Evolutionary conservation across 2,329 filamentous ascomycete genomes (phyloP).

Genomic region (Lasiodiplodia citricola): DNA sequence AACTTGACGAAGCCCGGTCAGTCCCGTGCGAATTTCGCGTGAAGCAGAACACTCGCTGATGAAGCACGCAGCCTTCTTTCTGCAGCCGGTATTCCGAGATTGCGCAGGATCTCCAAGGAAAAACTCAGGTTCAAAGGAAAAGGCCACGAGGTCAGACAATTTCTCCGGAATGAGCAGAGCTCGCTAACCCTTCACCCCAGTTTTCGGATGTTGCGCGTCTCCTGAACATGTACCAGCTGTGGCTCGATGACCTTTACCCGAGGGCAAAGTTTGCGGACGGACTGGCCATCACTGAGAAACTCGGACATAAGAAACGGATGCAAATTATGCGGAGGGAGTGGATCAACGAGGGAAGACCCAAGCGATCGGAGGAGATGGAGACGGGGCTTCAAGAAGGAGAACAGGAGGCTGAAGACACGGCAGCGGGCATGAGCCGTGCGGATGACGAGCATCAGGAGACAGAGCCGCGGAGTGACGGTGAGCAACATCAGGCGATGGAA

Average conservation of each 20-base stretch:
- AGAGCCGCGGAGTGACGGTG: slow-evolving; percentile 25
- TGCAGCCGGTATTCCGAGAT: slow-evolving; percentile 78
- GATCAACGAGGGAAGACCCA: slow-evolving; percentile 77
- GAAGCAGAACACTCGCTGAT: slow-evolving; percentile 1
- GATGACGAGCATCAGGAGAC: slow-evolving; percentile 16
- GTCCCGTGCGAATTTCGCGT: slow-evolving; percentile 5
- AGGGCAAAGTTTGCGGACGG: slow-evolving; percentile 94
- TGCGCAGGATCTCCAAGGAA: slow-evolving; percentile 72
- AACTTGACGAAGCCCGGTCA: slow-evolving; percentile 82
- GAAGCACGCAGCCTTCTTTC: slow-evolving; percentile 72
- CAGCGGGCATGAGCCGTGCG: slow-evolving; percentile 19
- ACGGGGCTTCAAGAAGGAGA: slow-evolving; percentile 1
- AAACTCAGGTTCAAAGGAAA: slow-evolving; percentile 86
- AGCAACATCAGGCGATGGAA: slow-evolving; percentile 28
- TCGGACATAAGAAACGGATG: slow-evolving; percentile 83
- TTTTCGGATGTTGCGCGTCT: slow-evolving; percentile 84
- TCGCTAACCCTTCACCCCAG: slow-evolving; percentile 47
- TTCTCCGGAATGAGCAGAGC: slow-evolving; percentile 20
- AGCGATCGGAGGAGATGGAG: slow-evolving; percentile 23
- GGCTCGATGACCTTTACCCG: slow-evolving; percentile 95
- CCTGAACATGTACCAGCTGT: slow-evolving; percentile 90
- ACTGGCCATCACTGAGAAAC: slow-evolving; percentile 87
- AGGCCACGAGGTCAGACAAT: slow-evolving; percentile 75
- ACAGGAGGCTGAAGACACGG: slow-evolving; percentile 29
- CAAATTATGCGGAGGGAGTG: slow-evolving; percentile 77